A percentile compares a stretch with the other conserved stretches of the same genome.
These are phyloP conservation scores for Massariosphaeria phaeospora DNA, from an alignment of 495 filamentous ascomycete species.

Conservation along the genomic window DNA sequence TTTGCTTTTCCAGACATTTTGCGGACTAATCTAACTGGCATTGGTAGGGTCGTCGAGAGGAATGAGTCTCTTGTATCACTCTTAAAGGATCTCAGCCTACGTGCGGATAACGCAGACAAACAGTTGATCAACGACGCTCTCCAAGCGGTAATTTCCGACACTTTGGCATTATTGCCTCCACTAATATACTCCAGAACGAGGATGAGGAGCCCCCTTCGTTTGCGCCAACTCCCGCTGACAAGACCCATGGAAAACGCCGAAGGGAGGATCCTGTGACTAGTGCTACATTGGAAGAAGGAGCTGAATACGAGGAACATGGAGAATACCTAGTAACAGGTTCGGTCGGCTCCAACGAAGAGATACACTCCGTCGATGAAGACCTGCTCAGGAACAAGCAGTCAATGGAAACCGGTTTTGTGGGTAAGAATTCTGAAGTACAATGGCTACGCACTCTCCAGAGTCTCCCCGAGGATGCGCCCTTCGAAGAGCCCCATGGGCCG, in stretches of 20 bases:
- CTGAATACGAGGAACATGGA: neutral
- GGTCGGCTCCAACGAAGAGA: constrained; percentile 5
- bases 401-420: constrained; percentile 5
- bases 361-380: constrained; percentile 8
- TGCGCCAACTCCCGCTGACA: neutral
- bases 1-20: neutral
- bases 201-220: neutral
- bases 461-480: neutral
- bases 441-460: constrained; percentile 6
- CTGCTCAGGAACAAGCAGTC: constrained; percentile 4
- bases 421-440: constrained; percentile 5
- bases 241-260: neutral
- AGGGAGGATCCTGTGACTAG: neutral
- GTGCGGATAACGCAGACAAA: neutral
- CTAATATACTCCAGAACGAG: neutral
- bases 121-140: constrained; percentile 2
- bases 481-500: neutral
- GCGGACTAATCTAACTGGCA: neutral
- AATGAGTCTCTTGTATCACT: neutral
- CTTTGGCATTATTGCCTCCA: neutral
- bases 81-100: constrained; percentile 7
- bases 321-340: neutral
- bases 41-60: neutral
- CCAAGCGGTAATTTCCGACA: neutral
- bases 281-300: neutral